Conservation (phyloP, 495 filamentous ascomycete genomes). For the Chaetomium fimeti region DNA sequence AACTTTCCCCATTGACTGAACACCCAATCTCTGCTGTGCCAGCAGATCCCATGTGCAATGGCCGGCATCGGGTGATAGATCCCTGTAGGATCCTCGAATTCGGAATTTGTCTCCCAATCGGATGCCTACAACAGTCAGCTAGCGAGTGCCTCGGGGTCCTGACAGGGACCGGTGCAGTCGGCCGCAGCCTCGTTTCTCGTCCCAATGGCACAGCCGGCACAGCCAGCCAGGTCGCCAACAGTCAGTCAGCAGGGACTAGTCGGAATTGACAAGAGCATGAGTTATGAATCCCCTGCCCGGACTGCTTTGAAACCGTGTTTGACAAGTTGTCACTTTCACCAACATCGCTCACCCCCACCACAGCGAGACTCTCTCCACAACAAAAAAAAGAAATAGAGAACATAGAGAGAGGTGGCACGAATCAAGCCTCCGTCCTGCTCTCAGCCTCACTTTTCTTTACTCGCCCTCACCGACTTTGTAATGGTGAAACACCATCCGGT, state of each 20-base stretch:
- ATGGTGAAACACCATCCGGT: background rate
- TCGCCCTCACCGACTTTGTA: background rate
- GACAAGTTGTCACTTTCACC: background rate
- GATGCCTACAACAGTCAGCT: too few species aligned
- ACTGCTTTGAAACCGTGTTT: background rate
- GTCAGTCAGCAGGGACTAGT: slow-evolving; percentile 1
- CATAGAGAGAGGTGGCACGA: too few species aligned
- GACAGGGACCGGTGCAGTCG: background rate
- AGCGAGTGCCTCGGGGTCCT: background rate
- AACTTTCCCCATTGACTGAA: background rate
- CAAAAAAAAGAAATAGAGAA: background rate
- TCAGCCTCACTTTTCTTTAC: background rate
- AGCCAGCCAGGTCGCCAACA: background rate
- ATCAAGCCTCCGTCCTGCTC: background rate
- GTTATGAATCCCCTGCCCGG: slow-evolving; percentile 6
- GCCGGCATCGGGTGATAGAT: background rate
- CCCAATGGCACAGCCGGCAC: background rate
- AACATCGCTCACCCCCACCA: background rate
- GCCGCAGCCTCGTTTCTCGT: slow-evolving; percentile 2
- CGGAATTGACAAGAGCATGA: background rate
- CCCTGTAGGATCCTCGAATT: background rate
- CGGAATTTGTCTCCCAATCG: slow-evolving; percentile 1
- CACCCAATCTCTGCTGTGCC: background rate
- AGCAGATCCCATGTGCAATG: background rate
- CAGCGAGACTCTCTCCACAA: background rate